These are phyloP conservation scores for Excoecaria cochinchinensis DNA, from an alignment of 345 rosid species.

Conservation along the genomic window DNA sequence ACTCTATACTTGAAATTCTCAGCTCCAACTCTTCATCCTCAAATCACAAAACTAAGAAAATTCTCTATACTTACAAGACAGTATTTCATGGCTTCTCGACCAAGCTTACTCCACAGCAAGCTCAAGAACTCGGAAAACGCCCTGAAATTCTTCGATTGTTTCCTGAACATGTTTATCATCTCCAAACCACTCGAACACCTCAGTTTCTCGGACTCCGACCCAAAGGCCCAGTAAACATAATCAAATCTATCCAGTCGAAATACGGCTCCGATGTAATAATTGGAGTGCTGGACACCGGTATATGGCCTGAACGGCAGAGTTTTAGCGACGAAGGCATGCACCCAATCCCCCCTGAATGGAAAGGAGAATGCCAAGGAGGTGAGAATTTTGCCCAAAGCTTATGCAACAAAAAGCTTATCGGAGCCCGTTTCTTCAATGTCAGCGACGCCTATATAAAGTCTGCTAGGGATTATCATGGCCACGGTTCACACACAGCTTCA, in stretches of 20 bases:
- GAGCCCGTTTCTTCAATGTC: slow-evolving; percentile 50
- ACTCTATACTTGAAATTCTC: neutral
- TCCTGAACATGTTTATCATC: slow-evolving; percentile 51
- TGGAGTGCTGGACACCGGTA: slow-evolving; percentile 67
- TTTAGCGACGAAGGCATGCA: slow-evolving; percentile 49
- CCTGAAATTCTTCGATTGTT: slow-evolving; percentile 49
- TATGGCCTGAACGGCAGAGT: slow-evolving; percentile 62
- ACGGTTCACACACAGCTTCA: slow-evolving; percentile 70
- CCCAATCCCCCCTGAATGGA: slow-evolving; percentile 52
- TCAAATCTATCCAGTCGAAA: slow-evolving; percentile 18
- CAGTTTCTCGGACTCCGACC: slow-evolving; percentile 53
- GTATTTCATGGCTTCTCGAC: slow-evolving; percentile 62
- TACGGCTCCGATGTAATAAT: slow-evolving; percentile 63
- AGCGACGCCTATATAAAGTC: slow-evolving; percentile 36
- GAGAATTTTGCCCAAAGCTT: slow-evolving; percentile 42
- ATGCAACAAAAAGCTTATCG: slow-evolving; percentile 64
- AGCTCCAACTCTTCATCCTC: neutral
- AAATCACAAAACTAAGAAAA: slow-evolving; percentile 2
- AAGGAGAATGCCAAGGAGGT: slow-evolving; percentile 58
- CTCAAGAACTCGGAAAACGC: slow-evolving; percentile 36
- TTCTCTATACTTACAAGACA: slow-evolving; percentile 55
- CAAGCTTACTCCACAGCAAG: slow-evolving; percentile 44
- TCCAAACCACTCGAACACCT: slow-evolving; percentile 65
- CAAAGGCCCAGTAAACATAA: neutral
- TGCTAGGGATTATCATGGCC: slow-evolving; percentile 61